Evolutionary conservation across 345 rosid genomes (phyloP), one percentile per base, ranked within the genome.

Genomic region (Lagerstroemia speciosa): DNA sequence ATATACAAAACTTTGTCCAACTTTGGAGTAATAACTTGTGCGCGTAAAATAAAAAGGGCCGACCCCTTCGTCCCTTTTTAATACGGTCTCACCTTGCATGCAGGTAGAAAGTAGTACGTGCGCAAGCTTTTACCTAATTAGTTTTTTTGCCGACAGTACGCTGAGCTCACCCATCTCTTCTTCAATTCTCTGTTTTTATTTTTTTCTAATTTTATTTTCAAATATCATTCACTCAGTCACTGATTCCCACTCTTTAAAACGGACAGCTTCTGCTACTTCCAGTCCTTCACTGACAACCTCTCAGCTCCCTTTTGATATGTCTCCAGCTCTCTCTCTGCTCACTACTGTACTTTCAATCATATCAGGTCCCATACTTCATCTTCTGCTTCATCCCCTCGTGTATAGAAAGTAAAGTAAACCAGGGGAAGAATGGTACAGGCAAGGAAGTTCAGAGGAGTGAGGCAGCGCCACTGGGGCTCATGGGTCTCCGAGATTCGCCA

Each of bases 401-500:
- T n/a, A n/a, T n/a, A n/a, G n/a, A n/a, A n/a, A n/a, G n/a, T n/a
- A n/a, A n/a, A n/a, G n/a, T n/a, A n/a, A n/a, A n/a, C n/a, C n/a
- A 36, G 38, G 24, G 26, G 20, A 38, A 9, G 26, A 33, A 84
- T 85, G 89, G 89, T 83, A 65, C 89, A 82, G 43, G 71, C 89
- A 62, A 85, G 78, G 82, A 85, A 85, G 83, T 85, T 73, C 75
- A 77, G 89, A 75, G 89, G 89, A 70, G 89, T 85, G 76, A 75
- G 89, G 76, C 89, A 85, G 69, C 89, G 89, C 50, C 89, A 85
- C 33, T 85, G 89, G 89, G 89, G 89, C 66, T 85, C 89, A 19
- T 85, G 89, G 89, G 89, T 85, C n/a, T 80, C 86, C 27, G 89
- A 85, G 76, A 85, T 85, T 73, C 86, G 89, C 64, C 89, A 85